Base-by-base conservation (phyloP, 1,284 basidiomycete genomes). In the Trametes sp. region DNA sequence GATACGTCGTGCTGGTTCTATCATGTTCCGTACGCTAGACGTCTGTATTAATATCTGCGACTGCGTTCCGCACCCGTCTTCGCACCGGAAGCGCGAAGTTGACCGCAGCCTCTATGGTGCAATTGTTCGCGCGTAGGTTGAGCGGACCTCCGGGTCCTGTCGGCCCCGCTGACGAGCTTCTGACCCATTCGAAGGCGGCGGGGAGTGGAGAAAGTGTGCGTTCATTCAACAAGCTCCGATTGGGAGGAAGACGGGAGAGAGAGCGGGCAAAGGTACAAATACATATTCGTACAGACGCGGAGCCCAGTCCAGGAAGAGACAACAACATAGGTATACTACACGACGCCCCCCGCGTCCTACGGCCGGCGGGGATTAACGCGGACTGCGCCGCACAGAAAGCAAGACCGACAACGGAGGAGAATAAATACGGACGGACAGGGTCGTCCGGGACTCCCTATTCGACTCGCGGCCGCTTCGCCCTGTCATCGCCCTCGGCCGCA, bases 391-490 rank as follows among this genome's bases (percentile, higher is more conserved):
- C 33, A 23, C 11, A 44, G 38, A 44, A 14, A 44, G 21, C 13
- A 16, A 36, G 23, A 26, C 44, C 14, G 49, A 35, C 2, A 26
- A 16, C 36, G 24, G 38, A 36, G 46, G n/a, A 23, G 54, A 16
- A 29, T n/a, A 35, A 35, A 38, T 13, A 38, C 28, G n/a, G 42
- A 31, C 16, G 53, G 36, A 38, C 7, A 28, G 16, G 21, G 21
- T 28, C 54, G 49, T 35, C 23, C 45, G 33, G 16, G 8, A 16
- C 14, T 46, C 21, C 57, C 64, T 59, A 76, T 54, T 75, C 75
- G 16, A 68, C 66, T 44, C 75, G 74, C 56, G 65, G 69, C 67
- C 73, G 65, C 70, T 77, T 77, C 48, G 69, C 59, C 57, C 66
- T 55, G 31, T 68, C 68, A n/a, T 64, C 67, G 28, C 62, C 62